These are phyloP conservation scores for Amorphotheca resinae DNA, from an alignment of 495 filamentous ascomycete species.

Conservation along the genomic window DNA sequence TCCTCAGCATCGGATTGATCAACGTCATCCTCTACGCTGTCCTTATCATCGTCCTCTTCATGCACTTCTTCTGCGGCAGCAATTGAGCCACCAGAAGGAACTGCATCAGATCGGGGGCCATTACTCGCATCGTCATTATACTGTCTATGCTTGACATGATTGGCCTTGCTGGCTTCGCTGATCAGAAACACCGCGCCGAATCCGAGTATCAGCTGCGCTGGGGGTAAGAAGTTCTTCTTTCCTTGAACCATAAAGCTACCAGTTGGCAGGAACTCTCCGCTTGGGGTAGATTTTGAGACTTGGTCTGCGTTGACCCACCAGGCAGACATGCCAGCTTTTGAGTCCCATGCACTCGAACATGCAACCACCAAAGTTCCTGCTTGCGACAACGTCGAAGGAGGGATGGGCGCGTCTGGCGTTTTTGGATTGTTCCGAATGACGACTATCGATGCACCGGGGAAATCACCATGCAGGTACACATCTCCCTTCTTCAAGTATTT, in stretches of 20 bases:
- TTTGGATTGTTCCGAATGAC: constrained; percentile 74
- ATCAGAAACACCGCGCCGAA: constrained; percentile 80
- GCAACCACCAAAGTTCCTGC: constrained; percentile 74
- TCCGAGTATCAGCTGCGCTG: constrained; percentile 75
- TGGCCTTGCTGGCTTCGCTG: constrained; percentile 73
- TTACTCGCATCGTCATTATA: constrained; percentile 2
- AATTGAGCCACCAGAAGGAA: not conserved
- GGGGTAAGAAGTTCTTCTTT: constrained; percentile 81
- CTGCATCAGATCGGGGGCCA: not conserved
- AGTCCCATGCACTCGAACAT: constrained; percentile 85
- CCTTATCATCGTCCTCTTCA: constrained; percentile 24
- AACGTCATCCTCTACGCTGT: constrained; percentile 3
- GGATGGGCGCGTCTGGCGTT: constrained; percentile 69
- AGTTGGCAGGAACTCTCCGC: constrained; percentile 64
- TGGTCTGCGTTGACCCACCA: constrained; percentile 89
- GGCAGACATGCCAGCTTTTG: constrained; percentile 85
- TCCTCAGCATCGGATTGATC: constrained; percentile 23
- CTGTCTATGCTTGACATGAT: constrained; percentile 63
- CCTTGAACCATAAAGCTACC: constrained; percentile 73
- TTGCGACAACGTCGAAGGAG: constrained; percentile 82
- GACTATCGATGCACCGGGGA: constrained; percentile 69
- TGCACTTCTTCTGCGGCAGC: constrained; percentile 14
- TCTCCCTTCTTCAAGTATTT: constrained; percentile 79
- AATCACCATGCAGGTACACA: constrained; percentile 80
- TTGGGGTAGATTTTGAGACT: constrained; percentile 66